Evolutionary conservation across 257 asterid genomes (phyloP).

Genomic region (Plantago elongata): DNA sequence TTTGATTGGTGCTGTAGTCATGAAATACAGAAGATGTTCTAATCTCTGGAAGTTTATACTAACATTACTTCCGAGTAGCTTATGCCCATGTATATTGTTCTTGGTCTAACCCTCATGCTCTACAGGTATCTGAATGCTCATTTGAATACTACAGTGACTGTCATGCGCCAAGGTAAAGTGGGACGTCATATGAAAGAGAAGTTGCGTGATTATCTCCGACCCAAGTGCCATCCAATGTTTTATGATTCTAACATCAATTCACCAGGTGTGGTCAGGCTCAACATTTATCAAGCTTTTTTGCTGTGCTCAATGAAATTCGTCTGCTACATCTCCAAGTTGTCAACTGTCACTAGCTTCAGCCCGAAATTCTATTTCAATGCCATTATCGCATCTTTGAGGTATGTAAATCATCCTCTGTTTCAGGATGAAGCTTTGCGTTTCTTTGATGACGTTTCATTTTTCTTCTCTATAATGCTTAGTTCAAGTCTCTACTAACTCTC

Average conservation of each 20-base stretch:
- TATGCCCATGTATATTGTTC: background rate
- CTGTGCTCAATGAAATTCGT: conserved; percentile 86
- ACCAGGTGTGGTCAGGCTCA: conserved; percentile 69
- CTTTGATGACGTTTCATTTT: background rate
- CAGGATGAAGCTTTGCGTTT: background rate
- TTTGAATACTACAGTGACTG: conserved; percentile 64
- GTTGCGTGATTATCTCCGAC: conserved; percentile 52
- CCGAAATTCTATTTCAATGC: conserved; percentile 37
- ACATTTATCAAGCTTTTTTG: conserved; percentile 73
- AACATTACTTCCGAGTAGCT: too few relatives aligned
- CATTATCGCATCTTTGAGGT: conserved; percentile 60
- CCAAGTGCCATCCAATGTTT: conserved; percentile 83
- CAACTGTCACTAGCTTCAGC: conserved; percentile 38
- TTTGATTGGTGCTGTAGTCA: background rate
- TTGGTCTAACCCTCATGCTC: conserved; percentile 13
- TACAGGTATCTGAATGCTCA: conserved; percentile 62
- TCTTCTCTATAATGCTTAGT: background rate
- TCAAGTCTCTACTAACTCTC: too few relatives aligned
- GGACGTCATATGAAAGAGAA: conserved; percentile 44
- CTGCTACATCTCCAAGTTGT: conserved; percentile 43
- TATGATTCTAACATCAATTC: conserved; percentile 80
- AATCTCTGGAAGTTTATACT: too few relatives aligned
- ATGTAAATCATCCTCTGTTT: background rate
- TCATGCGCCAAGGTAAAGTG: conserved; percentile 48
- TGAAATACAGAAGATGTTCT: background rate